Conservation (phyloP, 306 rosid genomes). For the Herpetospermum pedunculosum region DNA sequence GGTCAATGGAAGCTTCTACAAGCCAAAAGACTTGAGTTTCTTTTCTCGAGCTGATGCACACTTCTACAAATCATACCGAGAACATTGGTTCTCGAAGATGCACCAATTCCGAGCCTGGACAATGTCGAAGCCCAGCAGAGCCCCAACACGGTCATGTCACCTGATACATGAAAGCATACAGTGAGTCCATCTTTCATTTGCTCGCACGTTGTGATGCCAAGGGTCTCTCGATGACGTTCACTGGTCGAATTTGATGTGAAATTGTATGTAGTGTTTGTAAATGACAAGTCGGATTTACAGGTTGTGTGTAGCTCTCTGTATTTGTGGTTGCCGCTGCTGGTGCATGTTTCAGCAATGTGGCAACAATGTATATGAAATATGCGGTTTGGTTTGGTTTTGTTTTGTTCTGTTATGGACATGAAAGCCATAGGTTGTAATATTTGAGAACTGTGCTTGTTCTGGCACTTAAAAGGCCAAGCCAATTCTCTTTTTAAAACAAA, state of each 20-base stretch:
- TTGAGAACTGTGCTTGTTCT: background rate
- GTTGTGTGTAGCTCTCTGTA: background rate
- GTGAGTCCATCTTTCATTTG: background rate
- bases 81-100: background rate
- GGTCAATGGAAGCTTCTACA: background rate
- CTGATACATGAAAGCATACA: background rate
- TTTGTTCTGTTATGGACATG: background rate
- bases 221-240: background rate
- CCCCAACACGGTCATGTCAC: background rate
- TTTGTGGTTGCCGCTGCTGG: background rate
- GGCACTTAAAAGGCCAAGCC: background rate
- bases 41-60: background rate
- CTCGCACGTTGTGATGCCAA: background rate
- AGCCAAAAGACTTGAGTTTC: background rate
- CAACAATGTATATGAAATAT: background rate
- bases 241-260: background rate
- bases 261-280: background rate
- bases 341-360: background rate
- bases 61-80: background rate
- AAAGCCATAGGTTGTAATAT: background rate
- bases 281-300: background rate
- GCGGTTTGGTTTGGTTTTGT: background rate
- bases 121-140: background rate
- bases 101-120: background rate
- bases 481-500: too few relatives aligned